Percentiles rank a stretch among this genome's conserved stretches.
Evolutionary conservation across 1,139 yeast species (phyloP).

Genomic region (Debaryomycetaceae sp.): DNA sequence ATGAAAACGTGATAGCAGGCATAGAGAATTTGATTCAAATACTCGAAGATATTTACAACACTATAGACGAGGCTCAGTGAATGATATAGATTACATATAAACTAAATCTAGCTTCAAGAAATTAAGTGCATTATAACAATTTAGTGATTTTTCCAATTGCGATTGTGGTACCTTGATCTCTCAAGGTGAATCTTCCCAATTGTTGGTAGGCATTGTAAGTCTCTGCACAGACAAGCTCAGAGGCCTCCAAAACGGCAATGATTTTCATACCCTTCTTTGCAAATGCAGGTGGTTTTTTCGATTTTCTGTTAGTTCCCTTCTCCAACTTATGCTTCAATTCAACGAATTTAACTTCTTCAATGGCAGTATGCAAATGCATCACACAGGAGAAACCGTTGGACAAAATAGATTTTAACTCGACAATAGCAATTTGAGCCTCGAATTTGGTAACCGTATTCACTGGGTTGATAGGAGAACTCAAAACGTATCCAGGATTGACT

Average conservation of each 20-base stretch:
- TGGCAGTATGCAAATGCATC: conserved; percentile 98
- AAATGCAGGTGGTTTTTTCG: conserved; percentile 96
- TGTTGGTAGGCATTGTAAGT: conserved; percentile 90
- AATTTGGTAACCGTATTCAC: conserved; percentile 87
- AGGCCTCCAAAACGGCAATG: conserved; percentile 83
- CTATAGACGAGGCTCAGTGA: not conserved
- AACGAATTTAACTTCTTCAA: conserved; percentile 85
- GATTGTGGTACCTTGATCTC: conserved; percentile 97
- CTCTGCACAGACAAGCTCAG: conserved; percentile 89
- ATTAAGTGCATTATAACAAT: conserved; percentile 37
- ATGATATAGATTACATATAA: conserved; percentile 1
- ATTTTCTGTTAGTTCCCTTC: conserved; percentile 93
- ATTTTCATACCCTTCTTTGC: conserved; percentile 99
- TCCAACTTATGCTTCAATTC: conserved; percentile 89
- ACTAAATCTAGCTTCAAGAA: conserved; percentile 2
- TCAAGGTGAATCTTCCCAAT: conserved; percentile 94
- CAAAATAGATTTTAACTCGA: conserved; percentile 88
- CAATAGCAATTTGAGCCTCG: conserved; percentile 96
- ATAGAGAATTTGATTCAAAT: conserved; percentile 54
- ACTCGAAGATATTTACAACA: conserved; percentile 26
- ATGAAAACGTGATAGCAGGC: conserved; percentile 67
- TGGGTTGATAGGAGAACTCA: conserved; percentile 82
- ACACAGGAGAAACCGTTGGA: conserved; percentile 97
- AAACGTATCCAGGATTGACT: conserved; percentile 83
- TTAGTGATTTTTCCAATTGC: conserved; percentile 96